Evolutionary conservation across 345 rosid genomes (phyloP).

Genomic region (Eucalyptus dawsonii): DNA sequence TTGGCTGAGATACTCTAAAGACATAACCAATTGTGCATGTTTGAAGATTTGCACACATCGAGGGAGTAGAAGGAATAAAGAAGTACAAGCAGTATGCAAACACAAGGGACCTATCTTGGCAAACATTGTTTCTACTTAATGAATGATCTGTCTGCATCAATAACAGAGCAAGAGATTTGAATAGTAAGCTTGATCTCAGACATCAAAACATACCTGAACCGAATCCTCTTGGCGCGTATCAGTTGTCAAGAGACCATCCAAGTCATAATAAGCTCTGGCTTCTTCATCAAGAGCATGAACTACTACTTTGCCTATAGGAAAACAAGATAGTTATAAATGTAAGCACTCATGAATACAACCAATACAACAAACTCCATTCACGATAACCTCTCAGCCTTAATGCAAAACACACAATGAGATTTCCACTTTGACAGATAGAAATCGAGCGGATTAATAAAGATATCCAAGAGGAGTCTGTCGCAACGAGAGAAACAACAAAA

Average conservation of each 20-base stretch:
- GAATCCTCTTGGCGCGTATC: slow-evolving; percentile 18
- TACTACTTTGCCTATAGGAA: slow-evolving; percentile 50
- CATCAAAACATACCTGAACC: slow-evolving; percentile 18
- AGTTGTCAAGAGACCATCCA: slow-evolving; percentile 57
- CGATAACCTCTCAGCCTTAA: background rate
- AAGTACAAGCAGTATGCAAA: background rate
- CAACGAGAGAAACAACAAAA: background rate
- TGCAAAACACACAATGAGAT: background rate
- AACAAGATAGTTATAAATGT: background rate
- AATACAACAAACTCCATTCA: background rate
- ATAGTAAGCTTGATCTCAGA: background rate
- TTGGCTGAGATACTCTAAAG: background rate
- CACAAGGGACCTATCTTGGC: background rate
- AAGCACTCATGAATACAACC: background rate
- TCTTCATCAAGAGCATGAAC: slow-evolving; percentile 94
- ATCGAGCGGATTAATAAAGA: background rate
- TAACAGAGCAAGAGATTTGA: background rate
- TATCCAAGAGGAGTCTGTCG: background rate
- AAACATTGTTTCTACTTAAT: background rate
- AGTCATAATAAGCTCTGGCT: slow-evolving; percentile 74
- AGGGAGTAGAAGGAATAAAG: background rate
- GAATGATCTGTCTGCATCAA: background rate
- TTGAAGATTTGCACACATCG: background rate
- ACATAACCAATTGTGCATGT: background rate
- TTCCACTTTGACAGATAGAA: background rate